A percentile compares a stretch with the other conserved stretches of the same genome.
phyloP scores from a whole-genome alignment of 164 flowering plant species.

The Saururus chinensis region DNA sequence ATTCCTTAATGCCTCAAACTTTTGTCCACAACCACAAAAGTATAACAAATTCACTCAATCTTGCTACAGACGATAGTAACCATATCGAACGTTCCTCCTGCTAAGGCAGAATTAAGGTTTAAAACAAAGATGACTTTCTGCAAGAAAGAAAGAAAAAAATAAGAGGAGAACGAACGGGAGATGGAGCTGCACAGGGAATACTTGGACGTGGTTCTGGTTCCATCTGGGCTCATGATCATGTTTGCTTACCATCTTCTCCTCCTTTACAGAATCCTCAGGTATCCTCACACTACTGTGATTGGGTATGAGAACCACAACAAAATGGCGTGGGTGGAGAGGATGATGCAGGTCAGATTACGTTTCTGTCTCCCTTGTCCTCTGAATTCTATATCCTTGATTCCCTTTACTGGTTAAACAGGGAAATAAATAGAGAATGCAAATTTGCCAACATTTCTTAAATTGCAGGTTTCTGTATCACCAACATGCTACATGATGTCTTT shows the following conservation, averaged over 20 bases:
- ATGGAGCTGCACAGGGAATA: conserved; percentile 32
- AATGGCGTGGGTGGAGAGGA: conserved; percentile 56
- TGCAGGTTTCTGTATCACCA: too few species aligned
- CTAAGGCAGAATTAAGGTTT: too few species aligned
- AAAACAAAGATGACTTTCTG: neutral
- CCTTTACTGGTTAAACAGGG: neutral
- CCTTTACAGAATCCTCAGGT: conserved; percentile 35
- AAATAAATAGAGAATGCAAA: neutral
- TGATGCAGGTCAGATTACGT: conserved; percentile 37
- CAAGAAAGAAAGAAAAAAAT: neutral
- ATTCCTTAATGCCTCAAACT: neutral
- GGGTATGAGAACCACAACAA: conserved; percentile 67
- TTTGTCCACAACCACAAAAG: neutral
- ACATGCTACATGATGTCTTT: too few species aligned
- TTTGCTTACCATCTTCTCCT: conserved; percentile 47
- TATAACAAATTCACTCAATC: neutral
- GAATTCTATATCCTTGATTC: neutral
- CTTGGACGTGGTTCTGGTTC: conserved; percentile 55
- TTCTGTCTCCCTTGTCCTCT: neutral
- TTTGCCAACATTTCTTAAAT: neutral
- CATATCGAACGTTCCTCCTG: too few species aligned
- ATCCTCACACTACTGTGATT: conserved; percentile 39
- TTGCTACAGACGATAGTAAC: too few species aligned
- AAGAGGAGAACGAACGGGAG: neutral
- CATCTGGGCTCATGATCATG: conserved; percentile 50